A percentile compares a stretch with the other conserved stretches of the same genome.
Conservation (phyloP, 495 filamentous ascomycete genomes). For the Neurospora sp. region DNA sequence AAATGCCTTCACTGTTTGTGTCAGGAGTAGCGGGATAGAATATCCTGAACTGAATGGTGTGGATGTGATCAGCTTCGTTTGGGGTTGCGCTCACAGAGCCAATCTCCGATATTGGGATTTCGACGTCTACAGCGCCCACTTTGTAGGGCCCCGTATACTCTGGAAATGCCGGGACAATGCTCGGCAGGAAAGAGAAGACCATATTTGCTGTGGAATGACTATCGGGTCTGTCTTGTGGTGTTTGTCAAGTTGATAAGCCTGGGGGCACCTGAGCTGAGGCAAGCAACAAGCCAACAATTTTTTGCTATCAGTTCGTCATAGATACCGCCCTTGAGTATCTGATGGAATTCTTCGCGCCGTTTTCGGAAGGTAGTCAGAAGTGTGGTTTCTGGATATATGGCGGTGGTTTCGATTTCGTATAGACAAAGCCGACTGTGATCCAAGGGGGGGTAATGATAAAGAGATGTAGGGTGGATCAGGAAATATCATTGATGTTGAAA, state of each 20-base stretch:
- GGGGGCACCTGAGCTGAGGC: not conserved
- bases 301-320: not conserved
- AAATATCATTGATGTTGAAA: not conserved
- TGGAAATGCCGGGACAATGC: conserved; percentile 51
- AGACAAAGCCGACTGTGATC: not conserved
- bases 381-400: not conserved
- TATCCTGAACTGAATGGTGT: conserved; percentile 62
- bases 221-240: not conserved
- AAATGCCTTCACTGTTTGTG: conserved; percentile 33
- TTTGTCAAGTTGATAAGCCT: not conserved
- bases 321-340: not conserved
- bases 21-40: conserved; percentile 58
- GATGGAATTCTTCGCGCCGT: not conserved
- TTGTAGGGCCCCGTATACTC: conserved; percentile 60
- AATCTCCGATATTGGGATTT: conserved; percentile 56
- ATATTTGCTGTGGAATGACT: not conserved
- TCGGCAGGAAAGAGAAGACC: conserved; percentile 13
- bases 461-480: not conserved
- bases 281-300: not conserved
- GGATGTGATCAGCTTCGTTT: conserved; percentile 35
- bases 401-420: not conserved
- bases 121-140: conserved; percentile 65
- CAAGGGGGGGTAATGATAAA: not conserved
- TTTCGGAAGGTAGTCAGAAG: not conserved
- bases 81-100: conserved; percentile 40